A percentile compares a stretch with the other conserved stretches of the same genome.
These are phyloP conservation scores for Leishmania amazonensis DNA, from an alignment of 208 protist genomes.

Conservation along the genomic window DNA sequence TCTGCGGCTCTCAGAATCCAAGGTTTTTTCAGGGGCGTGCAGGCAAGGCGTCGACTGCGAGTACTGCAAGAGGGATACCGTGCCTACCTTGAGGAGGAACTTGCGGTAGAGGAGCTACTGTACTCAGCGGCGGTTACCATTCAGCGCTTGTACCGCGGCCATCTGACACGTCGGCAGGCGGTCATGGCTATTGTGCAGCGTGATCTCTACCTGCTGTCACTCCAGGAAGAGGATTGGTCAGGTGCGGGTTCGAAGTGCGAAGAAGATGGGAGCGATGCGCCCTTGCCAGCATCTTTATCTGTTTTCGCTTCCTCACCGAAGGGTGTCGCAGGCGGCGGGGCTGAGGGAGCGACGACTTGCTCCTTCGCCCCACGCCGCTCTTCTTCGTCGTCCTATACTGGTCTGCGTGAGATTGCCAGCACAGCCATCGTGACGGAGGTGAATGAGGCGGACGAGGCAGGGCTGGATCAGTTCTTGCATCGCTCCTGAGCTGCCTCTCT, in stretches of 20 bases:
- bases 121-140: slow-evolving; percentile 47
- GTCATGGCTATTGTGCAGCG: slow-evolving; percentile 25
- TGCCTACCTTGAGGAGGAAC: slow-evolving; percentile 22
- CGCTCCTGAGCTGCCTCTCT: neutral
- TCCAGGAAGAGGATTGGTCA: slow-evolving; percentile 9
- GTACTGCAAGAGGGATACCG: slow-evolving; percentile 12
- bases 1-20: slow-evolving; percentile 39
- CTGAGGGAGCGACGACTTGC: neutral
- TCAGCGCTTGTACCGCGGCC: slow-evolving; percentile 51
- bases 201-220: slow-evolving; percentile 28
- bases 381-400: neutral
- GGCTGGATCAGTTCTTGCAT: neutral
- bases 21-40: slow-evolving; percentile 22
- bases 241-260: slow-evolving; percentile 13
- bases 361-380: neutral
- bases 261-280: slow-evolving; percentile 5
- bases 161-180: slow-evolving; percentile 37
- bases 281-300: neutral
- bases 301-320: neutral
- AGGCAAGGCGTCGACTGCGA: slow-evolving; percentile 17
- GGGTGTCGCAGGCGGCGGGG: neutral
- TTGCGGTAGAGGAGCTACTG: slow-evolving; percentile 37
- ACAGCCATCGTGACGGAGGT: slow-evolving; percentile 24
- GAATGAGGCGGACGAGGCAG: slow-evolving; percentile 13
- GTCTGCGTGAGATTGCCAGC: neutral